phyloP scores from a whole-genome alignment of 164 flowering plant genomes.

The Tinospora cordifolia region DNA sequence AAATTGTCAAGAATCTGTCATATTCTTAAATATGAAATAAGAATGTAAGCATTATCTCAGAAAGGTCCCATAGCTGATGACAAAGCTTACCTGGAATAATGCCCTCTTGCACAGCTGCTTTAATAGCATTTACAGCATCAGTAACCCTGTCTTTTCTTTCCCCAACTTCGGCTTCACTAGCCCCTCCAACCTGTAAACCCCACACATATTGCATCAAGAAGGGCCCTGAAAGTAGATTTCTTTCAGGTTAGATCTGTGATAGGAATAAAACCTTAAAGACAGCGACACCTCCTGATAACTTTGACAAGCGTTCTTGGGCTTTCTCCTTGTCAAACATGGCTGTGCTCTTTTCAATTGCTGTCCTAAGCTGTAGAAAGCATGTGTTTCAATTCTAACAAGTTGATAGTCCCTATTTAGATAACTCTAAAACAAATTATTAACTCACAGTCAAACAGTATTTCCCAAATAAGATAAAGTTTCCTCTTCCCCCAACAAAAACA shows the following conservation, averaged over 20 bases:
- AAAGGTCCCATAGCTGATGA: background rate
- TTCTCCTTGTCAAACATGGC: conserved; percentile 82
- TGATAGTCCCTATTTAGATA: background rate
- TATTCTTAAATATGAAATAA: background rate
- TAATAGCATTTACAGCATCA: conserved; percentile 82
- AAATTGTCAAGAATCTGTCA: background rate
- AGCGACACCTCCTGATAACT: conserved; percentile 83
- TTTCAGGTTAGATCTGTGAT: background rate
- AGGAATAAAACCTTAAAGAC: conserved; percentile 58
- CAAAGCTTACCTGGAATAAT: conserved; percentile 63
- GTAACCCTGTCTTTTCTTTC: conserved; percentile 81
- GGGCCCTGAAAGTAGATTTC: background rate
- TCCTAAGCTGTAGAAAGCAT: conserved; percentile 41
- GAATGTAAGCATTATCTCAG: background rate
- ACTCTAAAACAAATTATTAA: background rate
- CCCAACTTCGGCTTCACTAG: conserved; percentile 80
- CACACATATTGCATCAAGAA: conserved; percentile 3
- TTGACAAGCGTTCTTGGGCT: conserved; percentile 75
- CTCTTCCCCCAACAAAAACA: too few relatives aligned
- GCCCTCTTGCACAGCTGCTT: conserved; percentile 93
- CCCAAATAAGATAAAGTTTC: too few relatives aligned
- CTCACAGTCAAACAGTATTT: too few relatives aligned
- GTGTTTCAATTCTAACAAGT: conserved; percentile 3
- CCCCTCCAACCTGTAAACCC: conserved; percentile 65
- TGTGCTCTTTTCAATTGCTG: conserved; percentile 48